Base-by-base conservation (phyloP, 176 grass and related monocot species). In the Rhipidocladum racemiflorum region DNA sequence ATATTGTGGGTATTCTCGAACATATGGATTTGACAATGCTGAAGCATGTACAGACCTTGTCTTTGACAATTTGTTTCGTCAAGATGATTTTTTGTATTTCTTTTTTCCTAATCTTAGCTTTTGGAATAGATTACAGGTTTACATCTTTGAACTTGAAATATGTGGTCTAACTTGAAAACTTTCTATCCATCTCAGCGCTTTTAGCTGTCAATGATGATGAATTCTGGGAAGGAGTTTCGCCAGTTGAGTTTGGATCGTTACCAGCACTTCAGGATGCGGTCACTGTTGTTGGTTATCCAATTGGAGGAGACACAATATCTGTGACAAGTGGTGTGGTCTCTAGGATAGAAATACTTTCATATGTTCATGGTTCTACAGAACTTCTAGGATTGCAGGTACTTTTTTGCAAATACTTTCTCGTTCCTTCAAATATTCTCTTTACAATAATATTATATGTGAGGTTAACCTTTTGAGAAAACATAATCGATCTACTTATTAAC, bases 291-390 rank as follows among this genome's bases (percentile, higher is more conserved):
- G 96, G 96, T 45, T 95, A 98, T 69, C 96, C 96, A 75, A 98
- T 98, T 51, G 96, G 96, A 79, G 96, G 96, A 76, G 96, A 98
- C 77, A 98, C 96, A 46, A 98, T 98, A 72, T 98, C 96, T 16
- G 92, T 98, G 79, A 98, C 96, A 64, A 98, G 92, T 9, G 96
- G 96, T 63, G 96, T 98, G 72, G 96, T 98, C n/a, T 98, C 96
- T 38, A 92, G 96, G 71, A 98, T 98, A 65, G 96, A 98, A 86
- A 91, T 98, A 79, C 92, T 98, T 65, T 93, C 96, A 20, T 98
- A 98, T 49, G 92, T 95, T 78, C 96, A 98, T 87, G 92, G 90
- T 81, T 98, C 96, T 60, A 98, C 96, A 38, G 92, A 98, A 83
- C 92, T 98, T 84, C 83, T 98, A 23, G 96, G 96, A 21, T 87